phyloP scores from a whole-genome alignment of 2,329 filamentous ascomycete genomes.

The Alternaria sp. region DNA sequence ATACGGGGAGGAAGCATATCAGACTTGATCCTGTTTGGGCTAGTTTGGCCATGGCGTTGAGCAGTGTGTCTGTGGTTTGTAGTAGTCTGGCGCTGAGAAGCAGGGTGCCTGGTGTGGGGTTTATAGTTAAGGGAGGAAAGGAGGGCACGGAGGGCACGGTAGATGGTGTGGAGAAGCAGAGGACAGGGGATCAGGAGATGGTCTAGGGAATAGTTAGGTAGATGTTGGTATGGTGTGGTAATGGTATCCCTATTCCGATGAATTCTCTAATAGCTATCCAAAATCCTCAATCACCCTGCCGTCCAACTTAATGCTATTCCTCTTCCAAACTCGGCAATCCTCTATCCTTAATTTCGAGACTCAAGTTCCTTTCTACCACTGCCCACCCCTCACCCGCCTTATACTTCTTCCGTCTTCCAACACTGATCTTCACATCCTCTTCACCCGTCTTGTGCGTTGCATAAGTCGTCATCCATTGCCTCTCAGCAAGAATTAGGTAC shows the following conservation, averaged over 20 bases:
- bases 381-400: neutral
- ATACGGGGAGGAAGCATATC: slow-evolving; percentile 59
- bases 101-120: slow-evolving; percentile 53
- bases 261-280: neutral
- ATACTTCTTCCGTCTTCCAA: neutral
- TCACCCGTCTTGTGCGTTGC: neutral
- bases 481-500: rapidly evolving
- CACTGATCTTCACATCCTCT: neutral
- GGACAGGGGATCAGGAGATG: neutral
- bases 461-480: neutral
- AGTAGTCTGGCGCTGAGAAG: slow-evolving; percentile 77
- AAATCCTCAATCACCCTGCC: neutral
- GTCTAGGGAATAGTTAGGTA: neutral
- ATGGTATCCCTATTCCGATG: neutral
- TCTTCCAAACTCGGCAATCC: neutral
- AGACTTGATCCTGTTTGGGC: slow-evolving; percentile 83
- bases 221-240: neutral
- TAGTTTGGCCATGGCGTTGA: slow-evolving; percentile 88
- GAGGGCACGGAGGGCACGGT: neutral
- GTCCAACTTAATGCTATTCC: neutral
- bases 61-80: slow-evolving; percentile 85
- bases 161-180: neutral
- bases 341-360: neutral
- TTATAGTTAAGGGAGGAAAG: slow-evolving; percentile 30
- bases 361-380: neutral